Evolutionary conservation across 2,329 filamentous ascomycete species (phyloP), one percentile per base, ranked within the genome.

Genomic region (Pestalotiopsis sp.): DNA sequence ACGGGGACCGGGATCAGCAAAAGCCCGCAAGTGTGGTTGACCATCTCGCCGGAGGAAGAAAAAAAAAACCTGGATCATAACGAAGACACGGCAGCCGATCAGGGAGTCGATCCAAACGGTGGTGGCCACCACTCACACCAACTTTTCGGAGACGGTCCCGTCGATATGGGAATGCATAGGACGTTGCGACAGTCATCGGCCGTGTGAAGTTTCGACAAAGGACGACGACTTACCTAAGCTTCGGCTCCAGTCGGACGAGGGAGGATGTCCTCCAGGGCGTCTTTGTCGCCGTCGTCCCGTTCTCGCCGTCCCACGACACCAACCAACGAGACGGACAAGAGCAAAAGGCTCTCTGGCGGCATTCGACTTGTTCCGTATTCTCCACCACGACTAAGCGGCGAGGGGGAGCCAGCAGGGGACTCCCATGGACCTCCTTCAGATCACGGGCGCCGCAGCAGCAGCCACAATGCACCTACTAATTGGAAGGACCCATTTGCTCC

Each of bases 321-420:
- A 67, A 78, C 80, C 70, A 80, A 83, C 67, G 79, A 80, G 49
- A 78, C 78, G 38, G 82, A 83, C 70, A 80, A 83, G 73, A 80
- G 78, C 73, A 84, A 80, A 72, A 76, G 72, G 52, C 77, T 80
- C 20, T 58, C 57, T 23, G 79, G 80, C 69, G 59, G 59, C 36
- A 86, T 86, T 73, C 83, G 84, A 64, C 73, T 86, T 67, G 84
- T 86, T 64, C 83, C 84, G 23, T 85, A 86, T 72, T 82, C 83
- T 25, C 84, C 84, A 59, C 83, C 83, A 7, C 80, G 80, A 63
- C 31, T 62, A 36, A 59, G 57, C 57, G 77, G 73, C 12, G 61
- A 68, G 17, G 41, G 49, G 36, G 41, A 68, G 23, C 36, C 68
- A 68, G 69, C 72, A 63, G 63, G 69, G 52, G 71, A 62, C 49